Conservation (phyloP, 352 stramenopile genomes). For the Phytophthora citricola region DNA sequence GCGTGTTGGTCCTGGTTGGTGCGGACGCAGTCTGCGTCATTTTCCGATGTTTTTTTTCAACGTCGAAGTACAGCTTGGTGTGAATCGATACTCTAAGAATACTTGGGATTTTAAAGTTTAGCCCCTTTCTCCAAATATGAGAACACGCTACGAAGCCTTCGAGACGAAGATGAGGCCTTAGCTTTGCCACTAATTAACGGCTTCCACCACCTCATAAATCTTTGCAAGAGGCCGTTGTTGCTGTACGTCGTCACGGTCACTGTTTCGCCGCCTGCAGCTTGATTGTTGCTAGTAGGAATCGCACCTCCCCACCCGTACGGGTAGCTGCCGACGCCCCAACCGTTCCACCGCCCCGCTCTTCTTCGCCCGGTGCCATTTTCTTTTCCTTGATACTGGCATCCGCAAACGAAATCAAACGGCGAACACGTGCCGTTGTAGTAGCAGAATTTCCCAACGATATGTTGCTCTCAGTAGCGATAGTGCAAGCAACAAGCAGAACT, state of each 20-base stretch:
- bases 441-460: no score
- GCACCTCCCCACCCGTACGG: not conserved
- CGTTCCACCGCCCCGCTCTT: not conserved
- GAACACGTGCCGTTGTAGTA: no score
- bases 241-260: conserved; percentile 8
- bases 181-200: not conserved
- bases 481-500: no score
- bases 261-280: not conserved
- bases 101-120: no score
- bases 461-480: no score
- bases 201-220: conserved; percentile 1
- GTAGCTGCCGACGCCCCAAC: not conserved
- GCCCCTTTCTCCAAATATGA: no score
- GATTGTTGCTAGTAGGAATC: not conserved
- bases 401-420: not conserved
- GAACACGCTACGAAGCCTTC: not conserved
- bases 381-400: not conserved
- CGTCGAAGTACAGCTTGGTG: no score
- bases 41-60: no score
- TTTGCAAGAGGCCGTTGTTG: not conserved
- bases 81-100: no score
- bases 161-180: not conserved
- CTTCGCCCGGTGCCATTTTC: not conserved
- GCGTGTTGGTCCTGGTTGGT: not conserved
- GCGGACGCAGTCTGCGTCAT: not conserved